These are phyloP conservation scores for Rhodotorula paludigena DNA, from an alignment of 768 basidiomycete genomes.

Conservation along the genomic window DNA sequence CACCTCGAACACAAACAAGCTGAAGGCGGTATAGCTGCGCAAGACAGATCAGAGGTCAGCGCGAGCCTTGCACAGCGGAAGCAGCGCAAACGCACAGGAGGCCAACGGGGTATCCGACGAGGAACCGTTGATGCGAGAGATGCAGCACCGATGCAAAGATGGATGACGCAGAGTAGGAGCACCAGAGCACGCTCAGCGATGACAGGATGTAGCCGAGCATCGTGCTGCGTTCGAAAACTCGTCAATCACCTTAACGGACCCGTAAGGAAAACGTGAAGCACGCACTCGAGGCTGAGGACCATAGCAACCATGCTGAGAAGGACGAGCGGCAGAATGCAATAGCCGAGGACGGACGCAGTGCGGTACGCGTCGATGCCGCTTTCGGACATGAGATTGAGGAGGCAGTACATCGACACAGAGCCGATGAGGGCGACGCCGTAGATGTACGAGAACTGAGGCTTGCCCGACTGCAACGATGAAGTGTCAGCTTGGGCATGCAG, in stretches of 20 bases:
- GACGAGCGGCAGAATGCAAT: conserved; percentile 95
- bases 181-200: conserved; percentile 82
- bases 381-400: conserved; percentile 95
- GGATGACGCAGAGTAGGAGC: conserved; percentile 88
- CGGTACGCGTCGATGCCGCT: conserved; percentile 92
- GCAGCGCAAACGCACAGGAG: conserved; percentile 52
- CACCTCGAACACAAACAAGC: conserved; percentile 31
- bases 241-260: not conserved
- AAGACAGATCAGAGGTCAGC: not conserved
- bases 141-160: conserved; percentile 93
- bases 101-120: conserved; percentile 95
- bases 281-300: conserved; percentile 79
- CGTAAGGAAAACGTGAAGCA: conserved; percentile 39
- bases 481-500: not conserved
- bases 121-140: conserved; percentile 88
- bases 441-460: conserved; percentile 97
- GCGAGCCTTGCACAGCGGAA: too few relatives aligned
- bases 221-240: conserved; percentile 57
- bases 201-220: conserved; percentile 80
- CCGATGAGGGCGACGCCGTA: conserved; percentile 97
- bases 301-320: conserved; percentile 85
- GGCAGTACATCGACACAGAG: conserved; percentile 80
- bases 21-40: conserved; percentile 18
- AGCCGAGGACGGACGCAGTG: conserved; percentile 83
- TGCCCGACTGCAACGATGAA: conserved; percentile 69